Evolutionary conservation across 2,329 filamentous ascomycete genomes (phyloP), one percentile per base, ranked within the genome.

Genomic region (Alternaria novae-zelandiae): DNA sequence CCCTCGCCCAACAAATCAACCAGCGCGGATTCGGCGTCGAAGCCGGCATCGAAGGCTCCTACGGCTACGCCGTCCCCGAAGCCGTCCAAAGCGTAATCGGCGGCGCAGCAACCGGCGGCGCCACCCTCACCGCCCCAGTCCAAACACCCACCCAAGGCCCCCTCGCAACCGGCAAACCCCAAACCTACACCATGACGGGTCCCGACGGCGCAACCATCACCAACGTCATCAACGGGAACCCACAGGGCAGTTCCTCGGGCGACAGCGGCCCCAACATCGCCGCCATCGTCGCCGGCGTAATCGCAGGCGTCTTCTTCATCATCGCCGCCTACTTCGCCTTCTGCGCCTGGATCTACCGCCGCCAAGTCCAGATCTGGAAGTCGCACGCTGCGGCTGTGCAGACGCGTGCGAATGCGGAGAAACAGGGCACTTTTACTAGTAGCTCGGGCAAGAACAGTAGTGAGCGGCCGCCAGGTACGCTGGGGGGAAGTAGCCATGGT

Each of bases 321-420:
- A 72, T 88, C 0, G 89, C 89, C 3, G 80, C 82, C 2, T 92
- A 92, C 75, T 85, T 92, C 12, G 89, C 88, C 49, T 92, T 91
- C 82, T 91, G 89, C 79, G 86, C 87, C 17, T 93, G 89, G 87
- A 82, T 94, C 8, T 93, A 93, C 82, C 86, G 90, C 26, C 89
- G 89, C 53, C 90, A 91, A 76, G 86, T 93, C 15, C 79, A 82
- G 28, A 86, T 91, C 10, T 94, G 93, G 83, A 89, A 90, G 78
- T 83, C 86, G 32, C 91, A 93, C 74, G 86, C 91, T 30, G 87
- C 88, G 2, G 86, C 90, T 71, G 83, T 86, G 2, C 90, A 92
- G 72, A 84, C 86, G 5, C 86, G 87, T 54, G 80, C 81, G 20
- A 80, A 82, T 30, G 57, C 81, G n/a, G 79, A 81, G 20, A 83